phyloP scores from a whole-genome alignment of 768 basidiomycete genomes.

The Rhodotorula babjevae region DNA sequence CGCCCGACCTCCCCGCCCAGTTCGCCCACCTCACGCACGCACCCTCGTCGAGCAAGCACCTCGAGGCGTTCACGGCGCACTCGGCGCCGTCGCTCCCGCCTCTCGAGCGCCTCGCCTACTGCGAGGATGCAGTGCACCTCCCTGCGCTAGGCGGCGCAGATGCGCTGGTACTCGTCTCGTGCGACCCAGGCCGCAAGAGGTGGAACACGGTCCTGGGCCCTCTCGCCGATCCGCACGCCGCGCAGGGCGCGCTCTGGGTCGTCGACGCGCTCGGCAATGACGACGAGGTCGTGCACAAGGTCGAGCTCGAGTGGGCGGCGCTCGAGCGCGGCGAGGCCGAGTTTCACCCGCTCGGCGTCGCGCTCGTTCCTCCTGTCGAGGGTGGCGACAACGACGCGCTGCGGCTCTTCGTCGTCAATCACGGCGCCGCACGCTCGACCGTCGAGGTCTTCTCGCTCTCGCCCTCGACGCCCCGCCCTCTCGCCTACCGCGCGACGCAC shows the following conservation, averaged over 20 bases:
- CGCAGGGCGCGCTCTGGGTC: conserved; percentile 60
- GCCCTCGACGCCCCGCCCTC: not conserved
- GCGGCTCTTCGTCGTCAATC: conserved; percentile 62
- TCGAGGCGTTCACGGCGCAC: not conserved
- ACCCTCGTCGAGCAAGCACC: not conserved
- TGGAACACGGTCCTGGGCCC: conserved; percentile 75
- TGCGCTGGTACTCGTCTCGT: conserved; percentile 50
- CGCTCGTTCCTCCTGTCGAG: conserved; percentile 47
- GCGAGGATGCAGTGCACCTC: conserved; percentile 12
- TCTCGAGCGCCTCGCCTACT: conserved; percentile 7
- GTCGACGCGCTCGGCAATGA: conserved; percentile 45
- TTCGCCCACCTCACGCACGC: not conserved
- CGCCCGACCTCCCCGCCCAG: not conserved
- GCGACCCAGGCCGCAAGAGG: conserved; percentile 56
- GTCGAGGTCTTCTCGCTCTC: conserved; percentile 64
- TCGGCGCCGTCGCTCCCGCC: not conserved
- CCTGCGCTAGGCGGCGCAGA: not conserved
- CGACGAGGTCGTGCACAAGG: conserved; percentile 45
- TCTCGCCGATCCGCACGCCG: conserved; percentile 56
- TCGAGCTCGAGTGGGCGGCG: conserved; percentile 45
- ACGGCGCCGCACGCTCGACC: conserved; percentile 58
- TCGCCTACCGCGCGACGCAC: conserved; percentile 50
- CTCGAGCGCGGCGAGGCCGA: conserved; percentile 48
- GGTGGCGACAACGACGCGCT: not conserved
- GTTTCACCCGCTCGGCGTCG: conserved; percentile 65